Conservation (phyloP, 441 rosid genomes). For the Pelargonium australe region DNA sequence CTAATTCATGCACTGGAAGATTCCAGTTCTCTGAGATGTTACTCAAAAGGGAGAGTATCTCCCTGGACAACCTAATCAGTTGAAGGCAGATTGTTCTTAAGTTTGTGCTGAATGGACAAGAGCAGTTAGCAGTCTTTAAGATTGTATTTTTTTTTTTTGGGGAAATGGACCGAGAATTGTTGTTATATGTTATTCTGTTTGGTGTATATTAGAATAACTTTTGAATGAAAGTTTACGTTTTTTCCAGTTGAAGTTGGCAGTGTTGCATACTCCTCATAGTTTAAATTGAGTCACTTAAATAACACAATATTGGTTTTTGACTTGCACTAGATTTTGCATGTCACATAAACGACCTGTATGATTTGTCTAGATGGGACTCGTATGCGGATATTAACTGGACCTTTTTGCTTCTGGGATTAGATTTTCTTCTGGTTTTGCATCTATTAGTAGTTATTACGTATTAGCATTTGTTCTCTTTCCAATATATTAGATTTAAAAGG, state of each 20-base stretch:
- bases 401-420: not conserved
- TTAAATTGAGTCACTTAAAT: not conserved
- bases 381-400: not conserved
- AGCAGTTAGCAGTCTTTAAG: too few species aligned
- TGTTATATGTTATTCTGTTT: not conserved
- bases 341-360: not conserved
- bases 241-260: not conserved
- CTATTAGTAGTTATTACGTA: not conserved
- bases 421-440: not conserved
- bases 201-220: not conserved
- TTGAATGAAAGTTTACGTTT: not conserved
- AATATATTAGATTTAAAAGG: constrained; percentile 6
- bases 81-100: too few species aligned
- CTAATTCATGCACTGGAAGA: not conserved
- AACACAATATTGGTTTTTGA: not conserved
- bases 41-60: too few species aligned
- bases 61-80: too few species aligned
- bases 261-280: not conserved
- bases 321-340: not conserved
- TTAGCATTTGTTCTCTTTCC: not conserved
- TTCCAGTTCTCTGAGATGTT: not conserved
- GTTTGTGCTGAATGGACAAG: too few species aligned
- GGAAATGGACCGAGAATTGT: not conserved
- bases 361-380: not conserved
- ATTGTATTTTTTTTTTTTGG: too few species aligned